Evolutionary conservation across 768 basidiomycete genomes (phyloP), one percentile per base, ranked within the genome.

Genomic region (Tricholoma flavovirens): DNA sequence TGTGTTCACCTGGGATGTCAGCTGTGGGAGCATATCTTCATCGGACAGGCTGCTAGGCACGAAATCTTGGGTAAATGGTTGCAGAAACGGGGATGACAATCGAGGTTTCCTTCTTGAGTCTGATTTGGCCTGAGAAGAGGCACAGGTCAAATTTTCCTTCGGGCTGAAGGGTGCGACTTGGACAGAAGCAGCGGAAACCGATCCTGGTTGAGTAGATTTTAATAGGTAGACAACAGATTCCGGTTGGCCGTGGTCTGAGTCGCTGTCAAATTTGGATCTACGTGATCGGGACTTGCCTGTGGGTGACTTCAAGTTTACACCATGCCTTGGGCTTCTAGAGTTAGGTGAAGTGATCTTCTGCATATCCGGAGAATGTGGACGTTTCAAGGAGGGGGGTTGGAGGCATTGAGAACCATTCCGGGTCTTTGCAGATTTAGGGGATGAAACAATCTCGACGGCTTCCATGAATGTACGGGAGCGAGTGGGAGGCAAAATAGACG

Each of bases 11-110:
- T 56, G 53, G 22, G 65, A 35, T 38, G 60, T 61, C n/a, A 30
- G 35, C 33, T 71, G 71, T 7, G 73, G 53, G 43, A 66, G 67
- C 49, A 86, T 69, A 59, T 87, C 85, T 64, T 87, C 87, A 59
- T 86, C 83, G 49, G 84, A 85, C 66, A 86, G 82, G 60, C 86
- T 87, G 48, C 83, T 86, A 19, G 81, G 83, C 7, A 87, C 73
- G 17, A 81, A 63, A 29, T 75, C 70, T 22, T 66, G 64, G 42
- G 59, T 56, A 51, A 67, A 64, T 55, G 57, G 59, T 29, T 56
- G 48, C 48, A 54, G 55, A 40, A 29, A 52, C 51, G 59, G 67
- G 62, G 65, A 6, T 1, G 72, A 72, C 24, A 74, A 53, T 17
- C 75, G 77, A 9, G 66, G 67, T 49, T 72, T 78, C 66, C 77